These are phyloP conservation scores for Cryptococcus hybrid DNA, from an alignment of 1,284 basidiomycete species.

Conservation along the genomic window DNA sequence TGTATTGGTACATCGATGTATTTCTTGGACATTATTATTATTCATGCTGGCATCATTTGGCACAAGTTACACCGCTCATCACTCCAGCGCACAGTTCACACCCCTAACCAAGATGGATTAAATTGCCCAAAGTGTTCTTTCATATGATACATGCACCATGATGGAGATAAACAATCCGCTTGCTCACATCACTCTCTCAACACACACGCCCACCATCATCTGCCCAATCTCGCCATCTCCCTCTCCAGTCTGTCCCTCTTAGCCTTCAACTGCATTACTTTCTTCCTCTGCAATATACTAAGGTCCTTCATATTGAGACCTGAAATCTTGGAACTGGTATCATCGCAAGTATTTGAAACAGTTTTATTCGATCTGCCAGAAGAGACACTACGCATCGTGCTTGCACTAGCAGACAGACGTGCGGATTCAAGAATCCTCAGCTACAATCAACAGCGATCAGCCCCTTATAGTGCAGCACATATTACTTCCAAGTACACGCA, in stretches of 20 bases:
- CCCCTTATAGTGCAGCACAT: not conserved
- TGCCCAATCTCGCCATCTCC: slow-evolving; percentile 34
- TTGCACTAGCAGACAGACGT: not conserved
- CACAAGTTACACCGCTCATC: too few relatives aligned
- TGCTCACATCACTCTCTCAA: too few relatives aligned
- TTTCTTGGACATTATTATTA: too few relatives aligned
- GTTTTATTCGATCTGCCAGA: too few relatives aligned
- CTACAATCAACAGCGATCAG: slow-evolving; percentile 1
- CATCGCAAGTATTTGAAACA: not conserved
- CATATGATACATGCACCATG: too few relatives aligned
- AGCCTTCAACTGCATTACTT: slow-evolving; percentile 38
- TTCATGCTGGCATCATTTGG: too few relatives aligned
- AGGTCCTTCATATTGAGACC: slow-evolving; percentile 36
- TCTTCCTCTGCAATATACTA: slow-evolving; percentile 36
- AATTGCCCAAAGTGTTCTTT: too few relatives aligned
- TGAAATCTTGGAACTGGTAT: slow-evolving; percentile 16
- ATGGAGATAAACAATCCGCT: too few relatives aligned
- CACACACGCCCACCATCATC: not conserved
- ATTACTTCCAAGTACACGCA: slow-evolving; percentile 10
- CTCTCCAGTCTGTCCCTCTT: slow-evolving; percentile 43
- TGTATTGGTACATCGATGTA: too few relatives aligned
- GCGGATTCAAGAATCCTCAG: slow-evolving; percentile 26
- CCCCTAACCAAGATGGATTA: too few relatives aligned
- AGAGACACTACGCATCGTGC: too few relatives aligned
- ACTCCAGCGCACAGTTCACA: too few relatives aligned